These are phyloP conservation scores for Speleostelium caveatum DNA, from an alignment of 78 protist species.

Conservation along the genomic window DNA sequence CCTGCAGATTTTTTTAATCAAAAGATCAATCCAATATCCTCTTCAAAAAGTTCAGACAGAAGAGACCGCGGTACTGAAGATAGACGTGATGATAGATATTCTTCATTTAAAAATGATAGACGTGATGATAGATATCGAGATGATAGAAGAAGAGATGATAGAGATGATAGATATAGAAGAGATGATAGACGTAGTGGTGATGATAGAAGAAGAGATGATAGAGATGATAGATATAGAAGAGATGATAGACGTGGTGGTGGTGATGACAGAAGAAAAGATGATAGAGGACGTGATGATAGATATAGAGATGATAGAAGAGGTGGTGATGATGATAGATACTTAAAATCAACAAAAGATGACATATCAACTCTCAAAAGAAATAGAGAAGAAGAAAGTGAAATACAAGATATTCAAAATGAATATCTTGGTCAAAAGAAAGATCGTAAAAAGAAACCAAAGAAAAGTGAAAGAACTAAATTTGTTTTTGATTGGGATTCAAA, in stretches of 20 bases:
- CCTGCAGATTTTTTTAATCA: slow-evolving; percentile 40
- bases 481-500: slow-evolving; percentile 90
- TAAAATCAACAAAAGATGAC: not conserved
- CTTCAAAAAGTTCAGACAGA: too few relatives aligned
- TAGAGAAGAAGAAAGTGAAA: slow-evolving; percentile 36
- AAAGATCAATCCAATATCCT: not conserved
- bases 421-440: slow-evolving; percentile 38
- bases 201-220: slow-evolving; percentile 13
- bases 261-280: slow-evolving; percentile 4
- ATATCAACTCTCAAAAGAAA: slow-evolving; percentile 14
- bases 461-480: slow-evolving; percentile 67
- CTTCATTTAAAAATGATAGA: not conserved
- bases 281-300: not conserved
- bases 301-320: slow-evolving; percentile 14
- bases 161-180: slow-evolving; percentile 62
- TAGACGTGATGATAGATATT: not conserved
- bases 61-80: too few relatives aligned
- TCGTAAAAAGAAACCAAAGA: slow-evolving; percentile 53
- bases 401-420: slow-evolving; percentile 43
- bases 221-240: slow-evolving; percentile 6
- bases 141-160: slow-evolving; percentile 46
- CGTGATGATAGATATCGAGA: slow-evolving; percentile 10
- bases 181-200: slow-evolving; percentile 1
- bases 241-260: not conserved
- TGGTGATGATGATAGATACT: not conserved